Base-by-base conservation (phyloP, 2,329 filamentous ascomycete species). In the Stagonosporopsis chrysanthemi region DNA sequence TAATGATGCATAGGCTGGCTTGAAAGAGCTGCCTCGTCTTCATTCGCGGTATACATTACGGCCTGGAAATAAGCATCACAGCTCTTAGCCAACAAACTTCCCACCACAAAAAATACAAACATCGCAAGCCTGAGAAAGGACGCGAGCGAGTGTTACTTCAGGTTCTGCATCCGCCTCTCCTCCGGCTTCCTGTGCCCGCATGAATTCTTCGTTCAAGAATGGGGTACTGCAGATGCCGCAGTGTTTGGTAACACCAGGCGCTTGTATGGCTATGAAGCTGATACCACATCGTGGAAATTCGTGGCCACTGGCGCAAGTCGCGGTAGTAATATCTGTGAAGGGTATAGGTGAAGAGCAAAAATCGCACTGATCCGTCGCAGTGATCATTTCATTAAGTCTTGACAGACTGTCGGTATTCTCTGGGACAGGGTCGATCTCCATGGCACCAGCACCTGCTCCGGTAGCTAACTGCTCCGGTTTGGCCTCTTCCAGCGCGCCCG, bases 211-310 rank as follows among this genome's bases (percentile, higher is more conserved):
- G 41, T 78, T 79, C 7, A 85, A 62, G 62, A 79, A 83, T 41
- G 81, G 79, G 24, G 72, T 79, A 12, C 69, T 77, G 63, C 84
- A 87, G n/a, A 80, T 72, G 17, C 79, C 79, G 67, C 84, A 87
- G 46, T 77, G 78, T 63, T 84, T 85, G 12, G 82, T 82, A 2
- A 81, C 75, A 1, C 79, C 79, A 2, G 84, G 83, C 31, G 80
- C 78, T 65, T 85, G 83, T 6, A 86, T 84, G 1, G 83, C 77
- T 6, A 85, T 63, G 48, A 84, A 82, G n/a, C 81, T 83, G 22
- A 86, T 61, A 12, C 77, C 78, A 63, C 84, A 87, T 33, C 84
- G 78, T n/a, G 75, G 80, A 56, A 84, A 86, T 39, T 81, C 58
- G 73, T 87, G 84, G 0, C 82, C 83, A 43, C 78, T 77, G 1